Evolutionary conservation across 2,329 filamentous ascomycete genomes (phyloP), one percentile per base, ranked within the genome.

Genomic region (Colletotrichum acutatum): DNA sequence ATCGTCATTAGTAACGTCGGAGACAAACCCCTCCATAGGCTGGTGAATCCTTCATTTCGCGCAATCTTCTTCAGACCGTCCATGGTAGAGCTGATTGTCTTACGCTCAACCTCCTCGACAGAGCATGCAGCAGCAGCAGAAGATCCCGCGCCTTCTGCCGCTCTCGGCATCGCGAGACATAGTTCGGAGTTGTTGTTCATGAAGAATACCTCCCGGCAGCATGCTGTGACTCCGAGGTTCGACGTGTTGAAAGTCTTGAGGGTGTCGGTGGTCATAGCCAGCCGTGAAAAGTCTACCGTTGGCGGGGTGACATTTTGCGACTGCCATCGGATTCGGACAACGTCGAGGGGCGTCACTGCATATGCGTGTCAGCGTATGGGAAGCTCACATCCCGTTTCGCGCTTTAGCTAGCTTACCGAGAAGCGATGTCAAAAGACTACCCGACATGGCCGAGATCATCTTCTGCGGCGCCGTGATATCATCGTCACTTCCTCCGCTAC

Each of bases 151-250:
- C 85, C 83, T 5, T 83, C 84, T 42, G 84, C 84, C 52, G 88
- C 84, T 32, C 88, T 88, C 12, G 90, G 88, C 4, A 90, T 90
- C n/a, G 93, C 93, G 74, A 98, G 86, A 80, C 95, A 98, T 75
- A 93, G 91, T 71, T 95, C 92, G 28, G 92, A 90, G 81, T 92
- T 94, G 80, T 97, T 95, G 76, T 95, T 95, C 75, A 96, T 91
- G 88, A 97, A 99, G 83, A 98, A 99, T 46, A 99, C 96, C 82
- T 99, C 96, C 74, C 97, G 92, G 81, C 97, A 99, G 84, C 97
- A 99, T 52, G 95, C 92, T 19, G 95, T 98, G 67, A 98, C 94
- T 74, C 97, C 97, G 62, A 98, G 90, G 78, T 96, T 94, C 34
- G 93, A 82, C 2, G 90, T 91, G 68, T 95, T 94, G 61, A 97